These are phyloP conservation scores for Penicillium verrucosum DNA, from an alignment of 2,329 filamentous ascomycete genomes.

Conservation along the genomic window DNA sequence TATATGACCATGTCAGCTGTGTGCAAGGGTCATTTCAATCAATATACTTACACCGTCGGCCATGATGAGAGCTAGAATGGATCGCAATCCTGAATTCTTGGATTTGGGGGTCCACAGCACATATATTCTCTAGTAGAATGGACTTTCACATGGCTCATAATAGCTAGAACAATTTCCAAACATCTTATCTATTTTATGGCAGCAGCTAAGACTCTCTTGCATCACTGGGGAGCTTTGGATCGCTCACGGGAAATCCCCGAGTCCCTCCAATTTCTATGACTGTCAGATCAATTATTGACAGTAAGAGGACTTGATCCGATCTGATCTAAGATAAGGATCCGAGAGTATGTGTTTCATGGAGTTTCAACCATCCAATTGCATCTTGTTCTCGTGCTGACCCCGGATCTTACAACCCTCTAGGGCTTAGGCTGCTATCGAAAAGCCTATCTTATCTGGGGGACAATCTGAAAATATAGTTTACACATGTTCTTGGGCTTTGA, in stretches of 20 bases:
- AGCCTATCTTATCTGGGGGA: not conserved
- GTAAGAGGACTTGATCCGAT: not conserved
- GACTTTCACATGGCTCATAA: not conserved
- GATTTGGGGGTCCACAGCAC: not conserved
- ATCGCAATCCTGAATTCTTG: not conserved
- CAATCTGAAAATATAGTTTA: not conserved
- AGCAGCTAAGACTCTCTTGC: not conserved
- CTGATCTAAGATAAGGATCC: slow-evolving; percentile 10
- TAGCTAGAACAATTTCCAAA: not conserved
- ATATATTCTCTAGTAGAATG: not conserved
- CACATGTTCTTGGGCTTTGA: not conserved
- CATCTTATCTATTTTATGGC: not conserved
- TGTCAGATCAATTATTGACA: not conserved
- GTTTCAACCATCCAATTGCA: slow-evolving; percentile 15
- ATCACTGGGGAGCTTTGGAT: not conserved
- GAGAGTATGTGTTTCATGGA: not conserved
- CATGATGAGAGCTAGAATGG: slow-evolving; percentile 4
- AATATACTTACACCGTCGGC: slow-evolving; percentile 8
- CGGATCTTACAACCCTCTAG: slow-evolving; percentile 17
- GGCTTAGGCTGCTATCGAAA: slow-evolving; percentile 13
- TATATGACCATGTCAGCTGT: slow-evolving; percentile 6
- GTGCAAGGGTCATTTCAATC: not conserved
- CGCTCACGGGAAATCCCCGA: not conserved
- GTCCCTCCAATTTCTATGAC: not conserved
- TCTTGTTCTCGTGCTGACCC: not conserved